Base-by-base conservation (phyloP, 148 eudicot genomes). In the Euryodendron excelsum region DNA sequence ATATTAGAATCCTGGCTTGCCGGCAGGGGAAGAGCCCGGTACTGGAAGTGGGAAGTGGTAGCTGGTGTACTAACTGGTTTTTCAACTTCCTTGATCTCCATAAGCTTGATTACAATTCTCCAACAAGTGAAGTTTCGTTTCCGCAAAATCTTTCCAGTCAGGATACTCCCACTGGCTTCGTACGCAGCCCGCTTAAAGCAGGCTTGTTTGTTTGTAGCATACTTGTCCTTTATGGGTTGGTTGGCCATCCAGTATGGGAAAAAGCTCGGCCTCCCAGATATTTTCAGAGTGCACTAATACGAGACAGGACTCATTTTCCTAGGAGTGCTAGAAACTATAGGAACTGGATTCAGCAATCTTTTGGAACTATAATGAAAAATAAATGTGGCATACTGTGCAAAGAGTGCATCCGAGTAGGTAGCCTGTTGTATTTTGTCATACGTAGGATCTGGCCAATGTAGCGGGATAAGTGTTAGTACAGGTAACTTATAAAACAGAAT, bases 161-260 rank as follows among this genome's bases (percentile, higher is more conserved):
- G n/a, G n/a, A n/a, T n/a, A n/a, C n/a, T n/a, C n/a, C n/a, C n/a
- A n/a, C n/a, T n/a, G n/a, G n/a, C n/a, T n/a, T n/a, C n/a, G n/a
- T n/a, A n/a, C n/a, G n/a, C n/a, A n/a, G n/a, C n/a, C n/a, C n/a
- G n/a, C n/a, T n/a, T n/a, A n/a, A 88, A 82, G 70, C 86, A 90
- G 60, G 77, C 79, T 58, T 89, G 91, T 83, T 86, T 92, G 65
- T 82, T 96, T 23, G 70, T 89, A 50, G 89, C 91, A 37, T 96
- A 96, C 86, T 92, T 96, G 72, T 91, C 92, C 23, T 79, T 96
- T 75, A 85, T 85, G 79, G 86, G 97, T 74, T 93, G 95, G 97
- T 72, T 96, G 79, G 84, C 89, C 21, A 77, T 90, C 79, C 90
- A 92, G 74, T 90, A 93, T 79, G 82, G 89, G 31, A 87, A 86